Conservation (phyloP, 805 yeast species). For the Wickerhamomyces mucosus region DNA sequence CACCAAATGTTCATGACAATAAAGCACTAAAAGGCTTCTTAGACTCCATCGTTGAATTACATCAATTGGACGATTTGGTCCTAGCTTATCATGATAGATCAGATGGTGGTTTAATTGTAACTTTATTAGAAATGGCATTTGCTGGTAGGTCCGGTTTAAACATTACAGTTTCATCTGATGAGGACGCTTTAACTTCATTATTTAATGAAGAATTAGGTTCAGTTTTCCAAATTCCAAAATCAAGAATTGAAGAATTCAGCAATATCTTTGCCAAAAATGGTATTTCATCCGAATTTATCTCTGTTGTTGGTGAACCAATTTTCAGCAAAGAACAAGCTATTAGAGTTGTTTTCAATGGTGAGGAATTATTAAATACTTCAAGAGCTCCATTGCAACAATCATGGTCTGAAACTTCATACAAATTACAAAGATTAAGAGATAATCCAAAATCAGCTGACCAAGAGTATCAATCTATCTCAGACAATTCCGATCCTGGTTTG, state of each 20-base stretch:
- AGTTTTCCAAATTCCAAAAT: slow-evolving; percentile 72
- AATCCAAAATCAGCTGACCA: slow-evolving; percentile 86
- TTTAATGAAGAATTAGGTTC: slow-evolving; percentile 96
- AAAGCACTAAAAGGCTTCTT: slow-evolving; percentile 58
- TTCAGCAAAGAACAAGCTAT: slow-evolving; percentile 45
- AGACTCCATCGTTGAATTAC: slow-evolving; percentile 61
- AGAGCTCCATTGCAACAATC: slow-evolving; percentile 68
- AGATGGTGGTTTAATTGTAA: slow-evolving; percentile 89
- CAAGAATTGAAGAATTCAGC: slow-evolving; percentile 46
- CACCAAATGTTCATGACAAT: slow-evolving; percentile 77
- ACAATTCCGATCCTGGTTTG: slow-evolving; percentile 86
- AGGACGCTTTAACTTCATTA: slow-evolving; percentile 42
- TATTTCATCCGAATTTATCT: slow-evolving; percentile 42
- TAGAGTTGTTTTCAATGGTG: slow-evolving; percentile 36
- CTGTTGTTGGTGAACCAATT: slow-evolving; percentile 63
- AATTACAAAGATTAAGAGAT: slow-evolving; percentile 86
- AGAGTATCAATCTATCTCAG: slow-evolving; percentile 66
- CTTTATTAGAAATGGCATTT: slow-evolving; percentile 92
- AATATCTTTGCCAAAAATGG: slow-evolving; percentile 48
- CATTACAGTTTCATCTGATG: slow-evolving; percentile 33
- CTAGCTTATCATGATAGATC: slow-evolving; percentile 92
- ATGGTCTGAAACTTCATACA: slow-evolving; percentile 86
- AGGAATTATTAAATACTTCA: slow-evolving; percentile 36
- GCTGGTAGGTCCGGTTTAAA: slow-evolving; percentile 85
- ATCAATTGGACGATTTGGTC: slow-evolving; percentile 46